Evolutionary conservation across 495 filamentous ascomycete genomes (phyloP), one percentile per base, ranked within the genome.

Genomic region (Talaromyces trachyspermus): DNA sequence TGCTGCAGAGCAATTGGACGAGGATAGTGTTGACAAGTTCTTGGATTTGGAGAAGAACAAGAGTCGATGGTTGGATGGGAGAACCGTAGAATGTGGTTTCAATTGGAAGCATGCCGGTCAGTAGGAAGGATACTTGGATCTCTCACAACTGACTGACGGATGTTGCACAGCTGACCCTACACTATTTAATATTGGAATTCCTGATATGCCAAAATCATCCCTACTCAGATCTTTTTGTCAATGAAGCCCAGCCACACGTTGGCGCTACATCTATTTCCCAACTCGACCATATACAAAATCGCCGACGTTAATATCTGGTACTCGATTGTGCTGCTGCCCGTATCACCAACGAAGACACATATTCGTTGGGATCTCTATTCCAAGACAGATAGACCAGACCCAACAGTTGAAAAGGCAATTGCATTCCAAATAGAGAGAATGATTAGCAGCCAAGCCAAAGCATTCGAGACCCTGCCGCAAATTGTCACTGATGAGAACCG

Each of bases 91-190:
- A 8, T 67, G 66, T 4, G 26, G 41, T 0, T 74, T 76, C 23
- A 75, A 76, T 43, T 76, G 71, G 74, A 75, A 75, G 40, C 12
- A 57, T 12, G 55, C 51, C 5, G 20, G 66, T 69, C 42, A 46
- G 54, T 54, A 24, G 8, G n/a, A 11, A 5, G 5, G 14, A 14
- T n/a, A n/a, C n/a, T n/a, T n/a, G n/a, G n/a, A n/a, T n/a, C n/a
- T n/a, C n/a, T n/a, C n/a, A n/a, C n/a, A n/a, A n/a, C n/a, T n/a
- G n/a, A n/a, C n/a, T n/a, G n/a, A n/a, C n/a, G n/a, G n/a, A n/a
- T n/a, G n/a, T n/a, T n/a, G n/a, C n/a, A n/a, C n/a, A n/a, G 43
- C 33, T n/a, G 18, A 51, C 39, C 4, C 51, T 33, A 32, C n/a
- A 4, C n/a, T n/a, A 37, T 24, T 40, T 20, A 18, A 47, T 40